These are phyloP conservation scores for Boletellus ananas DNA, from an alignment of 768 basidiomycete species.

Conservation along the genomic window DNA sequence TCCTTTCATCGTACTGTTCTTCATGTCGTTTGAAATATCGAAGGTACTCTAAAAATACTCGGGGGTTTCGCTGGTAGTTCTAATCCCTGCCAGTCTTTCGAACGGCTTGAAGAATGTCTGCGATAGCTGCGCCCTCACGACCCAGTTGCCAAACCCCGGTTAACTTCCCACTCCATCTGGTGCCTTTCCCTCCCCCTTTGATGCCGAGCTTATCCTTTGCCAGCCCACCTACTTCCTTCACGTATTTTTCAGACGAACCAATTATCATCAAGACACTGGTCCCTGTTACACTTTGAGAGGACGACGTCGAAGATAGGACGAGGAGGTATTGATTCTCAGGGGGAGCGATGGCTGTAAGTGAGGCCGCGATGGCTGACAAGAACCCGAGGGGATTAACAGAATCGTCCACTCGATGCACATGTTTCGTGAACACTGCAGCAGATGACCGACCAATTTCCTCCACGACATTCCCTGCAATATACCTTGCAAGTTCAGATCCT, in stretches of 20 bases:
- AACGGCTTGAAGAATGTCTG: slow-evolving; percentile 15
- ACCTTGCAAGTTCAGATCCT: slow-evolving; percentile 58
- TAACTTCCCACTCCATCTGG: slow-evolving; percentile 73
- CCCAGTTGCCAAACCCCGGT: slow-evolving; percentile 39
- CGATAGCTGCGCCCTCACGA: slow-evolving; percentile 17
- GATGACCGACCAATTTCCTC: slow-evolving; percentile 32
- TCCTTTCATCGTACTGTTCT: no score
- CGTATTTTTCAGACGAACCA: slow-evolving; percentile 55
- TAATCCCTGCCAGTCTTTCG: slow-evolving; percentile 7
- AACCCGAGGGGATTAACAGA: slow-evolving; percentile 54
- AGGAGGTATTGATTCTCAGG: slow-evolving; percentile 39
- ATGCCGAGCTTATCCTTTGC: slow-evolving; percentile 55
- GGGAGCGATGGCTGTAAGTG: slow-evolving; percentile 33
- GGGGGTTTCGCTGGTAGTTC: neutral
- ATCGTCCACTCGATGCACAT: slow-evolving; percentile 62
- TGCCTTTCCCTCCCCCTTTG: slow-evolving; percentile 78
- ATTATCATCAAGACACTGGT: slow-evolving; percentile 56
- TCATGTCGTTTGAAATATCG: no score
- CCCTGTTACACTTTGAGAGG: slow-evolving; percentile 47
- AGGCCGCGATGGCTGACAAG: slow-evolving; percentile 52
- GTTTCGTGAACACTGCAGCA: slow-evolving; percentile 38
- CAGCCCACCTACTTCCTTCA: slow-evolving; percentile 55
- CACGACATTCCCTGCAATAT: slow-evolving; percentile 42
- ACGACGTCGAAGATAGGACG: slow-evolving; percentile 60
- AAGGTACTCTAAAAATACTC: no score